Conservation (phyloP, 2,329 filamentous ascomycete species). For the Aspergillus viridinutans region DNA sequence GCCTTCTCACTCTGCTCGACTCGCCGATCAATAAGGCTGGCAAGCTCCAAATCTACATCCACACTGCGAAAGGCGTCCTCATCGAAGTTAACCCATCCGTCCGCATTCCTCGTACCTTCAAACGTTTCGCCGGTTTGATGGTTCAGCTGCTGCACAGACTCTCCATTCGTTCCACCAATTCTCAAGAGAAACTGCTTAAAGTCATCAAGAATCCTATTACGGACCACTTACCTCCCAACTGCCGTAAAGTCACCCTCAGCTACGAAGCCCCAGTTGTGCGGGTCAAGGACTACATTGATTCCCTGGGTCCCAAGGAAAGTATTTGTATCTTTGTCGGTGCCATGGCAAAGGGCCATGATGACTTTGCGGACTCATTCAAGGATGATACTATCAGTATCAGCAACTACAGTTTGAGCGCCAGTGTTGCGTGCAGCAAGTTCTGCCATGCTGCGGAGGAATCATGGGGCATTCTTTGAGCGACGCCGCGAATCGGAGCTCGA, state of each 20-base stretch:
- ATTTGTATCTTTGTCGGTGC: constrained; percentile 97
- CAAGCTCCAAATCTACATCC: constrained; percentile 96
- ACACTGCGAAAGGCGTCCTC: constrained; percentile 92
- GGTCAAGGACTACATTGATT: constrained; percentile 82
- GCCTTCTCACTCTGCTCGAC: constrained; percentile 91
- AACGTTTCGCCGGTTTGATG: constrained; percentile 98
- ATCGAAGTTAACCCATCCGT: constrained; percentile 99
- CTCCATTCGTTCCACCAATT: constrained; percentile 93
- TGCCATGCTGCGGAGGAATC: constrained; percentile 96
- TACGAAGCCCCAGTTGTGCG: constrained; percentile 87
- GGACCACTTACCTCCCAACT: constrained; percentile 93
- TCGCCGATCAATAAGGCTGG: constrained; percentile 98
- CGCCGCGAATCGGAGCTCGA: neutral
- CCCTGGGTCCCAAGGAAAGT: constrained; percentile 76
- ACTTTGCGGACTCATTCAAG: constrained; percentile 89
- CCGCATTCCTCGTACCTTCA: constrained; percentile 95
- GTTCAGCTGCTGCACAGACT: constrained; percentile 94
- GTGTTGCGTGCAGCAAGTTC: constrained; percentile 99
- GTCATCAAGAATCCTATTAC: constrained; percentile 98
- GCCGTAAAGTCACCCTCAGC: constrained; percentile 93
- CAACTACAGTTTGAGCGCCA: constrained; percentile 95
- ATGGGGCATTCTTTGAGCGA: constrained; percentile 81
- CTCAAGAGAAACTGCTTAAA: constrained; percentile 93
- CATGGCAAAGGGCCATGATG: constrained; percentile 95
- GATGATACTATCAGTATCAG: constrained; percentile 98